A percentile compares a stretch with the other conserved stretches of the same genome.
Evolutionary conservation across 257 asterid genomes (phyloP).

Genomic region (Solanum sejunctum): DNA sequence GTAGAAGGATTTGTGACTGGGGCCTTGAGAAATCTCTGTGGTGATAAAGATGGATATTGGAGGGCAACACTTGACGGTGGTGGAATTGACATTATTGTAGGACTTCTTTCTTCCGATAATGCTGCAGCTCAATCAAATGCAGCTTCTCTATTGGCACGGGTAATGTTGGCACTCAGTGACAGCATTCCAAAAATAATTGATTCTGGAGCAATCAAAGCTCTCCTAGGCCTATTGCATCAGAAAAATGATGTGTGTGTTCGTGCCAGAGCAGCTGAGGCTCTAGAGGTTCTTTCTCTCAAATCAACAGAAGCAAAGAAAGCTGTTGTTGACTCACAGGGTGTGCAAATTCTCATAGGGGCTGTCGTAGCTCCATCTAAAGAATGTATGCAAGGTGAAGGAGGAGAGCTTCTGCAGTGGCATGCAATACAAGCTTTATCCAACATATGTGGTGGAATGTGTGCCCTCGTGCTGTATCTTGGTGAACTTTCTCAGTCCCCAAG

Average conservation of each 20-base stretch:
- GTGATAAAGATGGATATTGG: conserved; percentile 77
- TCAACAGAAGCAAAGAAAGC: conserved; percentile 48
- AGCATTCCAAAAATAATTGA: conserved; percentile 52
- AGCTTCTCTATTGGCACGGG: conserved; percentile 74
- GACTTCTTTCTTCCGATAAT: conserved; percentile 63
- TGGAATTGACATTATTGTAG: conserved; percentile 65
- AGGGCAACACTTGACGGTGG: conserved; percentile 66
- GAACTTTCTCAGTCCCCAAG: conserved; percentile 84
- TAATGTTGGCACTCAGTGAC: conserved; percentile 46
- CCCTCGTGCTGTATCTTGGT: conserved; percentile 54
- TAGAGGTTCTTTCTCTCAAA: conserved; percentile 57
- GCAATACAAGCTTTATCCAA: conserved; percentile 61
- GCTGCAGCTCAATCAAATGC: conserved; percentile 63
- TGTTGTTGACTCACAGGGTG: conserved; percentile 53
- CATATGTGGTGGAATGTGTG: conserved; percentile 62
- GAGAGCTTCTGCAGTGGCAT: conserved; percentile 55
- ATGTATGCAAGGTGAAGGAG: conserved; percentile 72
- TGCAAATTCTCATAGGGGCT: conserved; percentile 60
- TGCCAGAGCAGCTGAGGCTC: conserved; percentile 87
- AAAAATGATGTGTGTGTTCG: conserved; percentile 57
- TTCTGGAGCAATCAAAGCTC: conserved; percentile 55
- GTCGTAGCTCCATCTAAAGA: conserved; percentile 80
- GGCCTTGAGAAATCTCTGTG: conserved; percentile 80
- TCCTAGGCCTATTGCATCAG: conserved; percentile 48
- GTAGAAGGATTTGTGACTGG: conserved; percentile 75